phyloP scores from a whole-genome alignment of 1,284 basidiomycete genomes.

The Ceratobasidium sp. region DNA sequence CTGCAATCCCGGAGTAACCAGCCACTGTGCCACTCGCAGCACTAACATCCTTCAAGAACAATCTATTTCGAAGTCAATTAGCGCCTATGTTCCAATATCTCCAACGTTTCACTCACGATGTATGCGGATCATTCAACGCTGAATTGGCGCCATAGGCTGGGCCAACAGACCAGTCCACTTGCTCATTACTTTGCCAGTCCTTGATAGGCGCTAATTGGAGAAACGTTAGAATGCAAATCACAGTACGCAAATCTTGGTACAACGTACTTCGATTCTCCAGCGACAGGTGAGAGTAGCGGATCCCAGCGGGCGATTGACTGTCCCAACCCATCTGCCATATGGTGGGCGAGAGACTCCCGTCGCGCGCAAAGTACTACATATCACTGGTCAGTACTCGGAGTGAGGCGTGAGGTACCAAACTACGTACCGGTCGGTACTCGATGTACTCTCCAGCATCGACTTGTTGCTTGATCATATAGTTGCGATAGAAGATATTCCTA shows the following conservation, averaged over 20 bases:
- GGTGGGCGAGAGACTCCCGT: conserved; percentile 32
- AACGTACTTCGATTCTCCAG: conserved; percentile 21
- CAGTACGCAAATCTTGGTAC: not conserved
- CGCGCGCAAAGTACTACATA: conserved; percentile 42
- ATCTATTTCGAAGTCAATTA: not conserved
- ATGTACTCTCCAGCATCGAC: conserved; percentile 35
- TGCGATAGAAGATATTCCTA: conserved; percentile 43
- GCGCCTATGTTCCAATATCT: not conserved
- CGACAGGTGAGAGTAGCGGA: conserved; percentile 20
- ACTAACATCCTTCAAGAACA: conserved; percentile 44
- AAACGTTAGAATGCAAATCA: not conserved
- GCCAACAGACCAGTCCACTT: conserved; percentile 16
- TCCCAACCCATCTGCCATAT: conserved; percentile 46
- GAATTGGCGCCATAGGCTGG: conserved; percentile 45
- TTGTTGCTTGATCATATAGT: conserved; percentile 45
- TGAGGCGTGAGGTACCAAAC: too few species aligned
- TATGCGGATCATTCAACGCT: conserved; percentile 20
- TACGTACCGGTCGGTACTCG: conserved; percentile 44
- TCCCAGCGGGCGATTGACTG: conserved; percentile 28
- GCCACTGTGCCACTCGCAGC: conserved; percentile 24
- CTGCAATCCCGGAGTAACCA: conserved; percentile 17
- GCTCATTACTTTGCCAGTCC: conserved; percentile 45
- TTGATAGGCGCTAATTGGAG: conserved; percentile 14
- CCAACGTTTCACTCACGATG: conserved; percentile 26
- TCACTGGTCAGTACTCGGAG: too few species aligned